Evolutionary conservation across 1,139 yeast species (phyloP), one percentile per base, ranked within the genome.

Genomic region (Kodamaea ohmeri): DNA sequence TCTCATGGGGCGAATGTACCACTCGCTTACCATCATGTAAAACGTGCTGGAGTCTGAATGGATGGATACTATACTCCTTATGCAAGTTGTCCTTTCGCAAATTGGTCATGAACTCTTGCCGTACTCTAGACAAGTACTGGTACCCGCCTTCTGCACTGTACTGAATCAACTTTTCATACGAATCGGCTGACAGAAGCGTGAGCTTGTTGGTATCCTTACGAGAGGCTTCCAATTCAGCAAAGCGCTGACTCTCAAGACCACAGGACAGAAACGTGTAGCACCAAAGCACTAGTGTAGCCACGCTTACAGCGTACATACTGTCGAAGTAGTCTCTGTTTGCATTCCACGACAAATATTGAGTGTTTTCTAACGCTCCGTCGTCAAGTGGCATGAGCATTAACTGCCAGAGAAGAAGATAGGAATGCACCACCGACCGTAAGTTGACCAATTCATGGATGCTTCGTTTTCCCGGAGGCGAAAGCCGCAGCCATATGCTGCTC

Each of bases 321-420:
- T 62, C 73, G 47, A 56, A 58, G 48, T 62, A 55, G 50, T 64
- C 64, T 36, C 59, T 52, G 18, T 50, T 54, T 24, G 64, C 56
- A 35, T 55, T 45, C 73, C 69, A 64, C 21, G 55, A 55, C 28
- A 60, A 44, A 33, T 42, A 49, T 43, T 45, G 48, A 11, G 49
- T 44, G 45, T 51, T 44, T 12, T 41, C 44, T 18, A 43, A 43
- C 14, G 26, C 31, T 5, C 47, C 48, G 27, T 54, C 60, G 44
- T 65, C 65, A 28, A 48, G 25, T 2, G 79, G 76, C 25, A 71
- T 58, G 32, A 82, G 58, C 61, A 80, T 73, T 55, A 78, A 67
- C 44, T 81, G 84, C 75, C 84, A 81, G 16, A 81, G 55, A 31
- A 78, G 63, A 51, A 80, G 62, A 51, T 76, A 80, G 42, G 85